Evolutionary conservation across 2,329 filamentous ascomycete genomes (phyloP).

Genomic region (Verticillium tricorpus): DNA sequence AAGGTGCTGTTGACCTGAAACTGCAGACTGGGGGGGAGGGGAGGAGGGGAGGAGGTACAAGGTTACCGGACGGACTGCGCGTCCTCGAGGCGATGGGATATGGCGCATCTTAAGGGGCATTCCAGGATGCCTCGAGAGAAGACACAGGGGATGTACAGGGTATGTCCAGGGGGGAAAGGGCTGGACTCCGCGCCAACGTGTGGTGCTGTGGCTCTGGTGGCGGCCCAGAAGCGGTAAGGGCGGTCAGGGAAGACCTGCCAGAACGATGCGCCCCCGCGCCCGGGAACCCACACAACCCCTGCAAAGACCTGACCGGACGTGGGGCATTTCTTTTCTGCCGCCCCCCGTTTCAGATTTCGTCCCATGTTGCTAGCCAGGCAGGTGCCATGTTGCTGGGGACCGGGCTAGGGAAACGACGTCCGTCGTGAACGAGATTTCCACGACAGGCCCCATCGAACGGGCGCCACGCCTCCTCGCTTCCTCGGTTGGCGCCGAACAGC

Average conservation of each 20-base stretch:
- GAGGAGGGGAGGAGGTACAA: background rate
- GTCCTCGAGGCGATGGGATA: background rate
- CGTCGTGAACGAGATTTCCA: background rate
- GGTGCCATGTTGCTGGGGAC: background rate
- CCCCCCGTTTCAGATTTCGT: background rate
- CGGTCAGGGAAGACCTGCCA: background rate
- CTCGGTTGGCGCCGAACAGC: constrained; percentile 3
- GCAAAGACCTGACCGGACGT: background rate
- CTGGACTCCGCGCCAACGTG: background rate
- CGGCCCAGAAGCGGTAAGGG: background rate
- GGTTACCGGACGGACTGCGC: no score
- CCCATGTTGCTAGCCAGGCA: background rate
- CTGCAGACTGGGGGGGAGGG: background rate
- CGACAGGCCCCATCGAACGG: constrained; percentile 12
- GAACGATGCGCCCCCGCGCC: background rate
- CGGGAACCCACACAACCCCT: background rate
- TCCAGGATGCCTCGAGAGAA: background rate
- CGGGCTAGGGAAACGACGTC: background rate
- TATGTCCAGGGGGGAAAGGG: background rate
- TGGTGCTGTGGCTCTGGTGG: background rate
- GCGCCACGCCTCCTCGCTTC: background rate
- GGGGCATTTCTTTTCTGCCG: background rate
- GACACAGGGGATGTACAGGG: background rate
- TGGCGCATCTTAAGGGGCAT: background rate
- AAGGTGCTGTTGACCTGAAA: background rate